phyloP scores from a whole-genome alignment of 2,329 filamentous ascomycete genomes.

The Bipolaris oryzae region DNA sequence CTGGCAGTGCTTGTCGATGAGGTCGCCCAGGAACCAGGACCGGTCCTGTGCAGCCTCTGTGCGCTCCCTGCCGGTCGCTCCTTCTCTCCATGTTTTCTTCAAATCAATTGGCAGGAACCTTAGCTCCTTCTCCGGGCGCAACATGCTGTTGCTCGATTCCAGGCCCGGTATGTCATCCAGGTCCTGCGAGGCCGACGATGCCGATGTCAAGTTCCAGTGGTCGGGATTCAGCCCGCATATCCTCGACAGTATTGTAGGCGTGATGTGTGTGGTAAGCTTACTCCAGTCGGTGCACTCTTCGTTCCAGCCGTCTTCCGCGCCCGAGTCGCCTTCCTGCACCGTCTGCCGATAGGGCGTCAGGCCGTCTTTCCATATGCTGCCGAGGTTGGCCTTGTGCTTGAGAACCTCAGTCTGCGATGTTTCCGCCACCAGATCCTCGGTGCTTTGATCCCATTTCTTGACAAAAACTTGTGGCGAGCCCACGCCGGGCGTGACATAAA shows the following conservation, averaged over 20 bases:
- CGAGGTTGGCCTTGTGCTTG: conserved; percentile 62
- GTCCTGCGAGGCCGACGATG: conserved; percentile 62
- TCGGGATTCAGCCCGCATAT: conserved; percentile 56
- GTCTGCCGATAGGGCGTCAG: conserved; percentile 56
- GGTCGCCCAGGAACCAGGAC: conserved; percentile 64
- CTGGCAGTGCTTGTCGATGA: conserved; percentile 55
- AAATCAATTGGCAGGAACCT: conserved; percentile 64
- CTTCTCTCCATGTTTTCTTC: conserved; percentile 66
- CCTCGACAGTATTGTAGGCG: conserved; percentile 55
- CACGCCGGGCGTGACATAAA: conserved; percentile 55
- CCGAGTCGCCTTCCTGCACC: conserved; percentile 36
- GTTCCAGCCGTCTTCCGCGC: conserved; percentile 37
- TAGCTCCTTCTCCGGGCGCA: conserved; percentile 51
- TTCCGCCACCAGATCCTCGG: conserved; percentile 54
- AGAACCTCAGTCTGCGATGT: conserved; percentile 52
- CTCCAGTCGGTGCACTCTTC: conserved; percentile 61
- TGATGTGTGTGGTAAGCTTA: conserved; percentile 58
- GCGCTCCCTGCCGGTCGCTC: conserved; percentile 65
- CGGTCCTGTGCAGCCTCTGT: conserved; percentile 67
- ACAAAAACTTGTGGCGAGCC: conserved; percentile 55
- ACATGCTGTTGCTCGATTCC: conserved; percentile 36
- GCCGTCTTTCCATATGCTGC: conserved; percentile 61
- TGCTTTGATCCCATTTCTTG: conserved; percentile 61
- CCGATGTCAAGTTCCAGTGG: conserved; percentile 63
- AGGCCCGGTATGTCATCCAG: conserved; percentile 66